Conservation (phyloP, 2,329 filamentous ascomycete species). For the Fusarium sambucinum region DNA sequence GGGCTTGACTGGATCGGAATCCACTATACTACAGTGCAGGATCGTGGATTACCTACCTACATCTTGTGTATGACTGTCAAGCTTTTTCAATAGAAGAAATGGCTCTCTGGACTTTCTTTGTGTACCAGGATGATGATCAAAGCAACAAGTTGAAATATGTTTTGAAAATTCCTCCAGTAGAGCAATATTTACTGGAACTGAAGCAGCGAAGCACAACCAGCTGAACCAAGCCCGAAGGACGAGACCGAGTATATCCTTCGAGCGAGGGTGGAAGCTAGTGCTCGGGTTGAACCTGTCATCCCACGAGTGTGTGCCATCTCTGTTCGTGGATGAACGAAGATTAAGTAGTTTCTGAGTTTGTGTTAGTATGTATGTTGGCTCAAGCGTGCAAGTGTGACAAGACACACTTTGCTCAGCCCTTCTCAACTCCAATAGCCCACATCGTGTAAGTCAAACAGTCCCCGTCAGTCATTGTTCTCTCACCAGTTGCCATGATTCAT, state of each 20-base stretch:
- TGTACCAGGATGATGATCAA: neutral
- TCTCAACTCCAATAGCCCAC: conserved; percentile 18
- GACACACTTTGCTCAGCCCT: conserved; percentile 12
- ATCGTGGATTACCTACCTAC: conserved; percentile 23
- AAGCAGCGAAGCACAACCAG: conserved; percentile 4
- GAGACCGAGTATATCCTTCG: conserved; percentile 12
- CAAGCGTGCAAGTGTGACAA: conserved; percentile 24
- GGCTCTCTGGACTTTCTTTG: neutral
- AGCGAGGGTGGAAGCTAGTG: conserved; percentile 21
- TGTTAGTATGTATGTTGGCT: conserved; percentile 31
- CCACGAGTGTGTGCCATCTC: conserved; percentile 8
- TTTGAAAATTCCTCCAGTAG: neutral
- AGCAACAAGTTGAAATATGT: neutral
- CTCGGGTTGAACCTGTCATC: conserved; percentile 29
- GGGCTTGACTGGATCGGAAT: conserved; percentile 7
- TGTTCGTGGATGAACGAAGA: conserved; percentile 5
- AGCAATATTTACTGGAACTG: conserved; percentile 4
- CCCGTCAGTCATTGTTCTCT: neutral
- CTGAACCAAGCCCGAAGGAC: conserved; percentile 8
- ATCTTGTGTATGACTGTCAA: neutral
- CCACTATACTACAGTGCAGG: conserved; percentile 7
- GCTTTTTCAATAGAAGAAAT: neutral
- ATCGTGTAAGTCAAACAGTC: conserved; percentile 4
- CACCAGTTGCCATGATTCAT: neutral
- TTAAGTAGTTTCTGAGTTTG: conserved; percentile 26